phyloP scores from a whole-genome alignment of 306 rosid genomes.

The Myrica gale region DNA sequence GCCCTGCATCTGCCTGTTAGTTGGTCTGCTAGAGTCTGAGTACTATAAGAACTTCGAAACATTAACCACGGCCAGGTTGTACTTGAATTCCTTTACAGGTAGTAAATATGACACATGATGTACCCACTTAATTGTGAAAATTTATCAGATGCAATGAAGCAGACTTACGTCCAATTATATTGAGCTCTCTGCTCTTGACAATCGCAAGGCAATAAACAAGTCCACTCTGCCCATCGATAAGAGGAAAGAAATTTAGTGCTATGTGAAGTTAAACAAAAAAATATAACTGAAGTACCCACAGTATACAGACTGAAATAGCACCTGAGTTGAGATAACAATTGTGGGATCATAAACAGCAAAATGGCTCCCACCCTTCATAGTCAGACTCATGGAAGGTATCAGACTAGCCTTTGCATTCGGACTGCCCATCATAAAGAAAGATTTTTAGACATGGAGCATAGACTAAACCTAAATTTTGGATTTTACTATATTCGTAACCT shows the following conservation, averaged over 20 bases:
- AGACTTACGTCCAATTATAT: constrained; percentile 88
- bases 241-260: constrained; percentile 24
- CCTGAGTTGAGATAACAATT: constrained; percentile 74
- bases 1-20: neutral
- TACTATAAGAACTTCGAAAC: neutral
- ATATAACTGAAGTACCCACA: neutral
- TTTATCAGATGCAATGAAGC: constrained; percentile 20
- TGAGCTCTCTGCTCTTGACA: constrained; percentile 70
- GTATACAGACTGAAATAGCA: constrained; percentile 23
- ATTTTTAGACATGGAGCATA: constrained; percentile 24
- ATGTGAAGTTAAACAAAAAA: constrained; percentile 21
- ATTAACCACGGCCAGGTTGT: constrained; percentile 4
- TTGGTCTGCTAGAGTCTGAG: neutral
- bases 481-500: constrained; percentile 48
- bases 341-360: constrained; percentile 73
- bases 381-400: constrained; percentile 66
- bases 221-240: constrained; percentile 54
- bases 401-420: constrained; percentile 67
- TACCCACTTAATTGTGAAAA: constrained; percentile 11
- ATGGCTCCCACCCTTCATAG: constrained; percentile 80
- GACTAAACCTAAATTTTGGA: constrained; percentile 7
- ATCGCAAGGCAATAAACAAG: constrained; percentile 85
- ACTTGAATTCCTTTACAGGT: constrained; percentile 19
- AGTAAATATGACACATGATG: neutral
- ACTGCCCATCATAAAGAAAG: constrained; percentile 50